Base-by-base conservation (phyloP, 2,329 filamentous ascomycete genomes). In the Tympanopsis confertula region DNA sequence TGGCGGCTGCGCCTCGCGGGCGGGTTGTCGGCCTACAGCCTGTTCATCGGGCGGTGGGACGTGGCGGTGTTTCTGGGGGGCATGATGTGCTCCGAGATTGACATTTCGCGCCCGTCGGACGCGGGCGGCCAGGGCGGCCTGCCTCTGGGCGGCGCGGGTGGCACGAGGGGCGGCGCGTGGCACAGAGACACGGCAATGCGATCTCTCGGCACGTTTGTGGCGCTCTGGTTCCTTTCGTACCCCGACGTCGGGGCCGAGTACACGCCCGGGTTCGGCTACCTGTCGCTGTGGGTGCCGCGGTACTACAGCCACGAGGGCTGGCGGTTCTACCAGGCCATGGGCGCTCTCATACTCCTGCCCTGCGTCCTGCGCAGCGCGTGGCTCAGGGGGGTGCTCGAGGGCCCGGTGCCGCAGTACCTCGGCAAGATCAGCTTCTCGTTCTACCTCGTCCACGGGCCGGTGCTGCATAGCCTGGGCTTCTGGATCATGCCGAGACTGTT, bases 361-460 rank as follows among this genome's bases (percentile, higher is more conserved):
- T 59, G 57, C 24, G 47, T 61, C 15, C 38, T 62, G 5, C 55
- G 54, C 24, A 60, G 52, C 20, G 50, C 51, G 0, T 33, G 45
- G 1, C 47, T 61, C 5, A 41, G 48, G 20, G 30, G 39, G 2
- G 2, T 56, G 5, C 46, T 62, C 3, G 58, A 62, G 36, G 45
- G 47, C 4, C 44, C 40, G 0, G 20, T 50, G 4, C 47, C 58
- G 10, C 60, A 62, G 40, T 61, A 63, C 35, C 49, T 63, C 0
- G 60, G 60, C 12, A 52, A 48, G 35, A 48, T 63, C 40, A 62
- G 58, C 41, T 63, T 62, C 48, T 59, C 58, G 1, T 45, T 63
- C n/a, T 63, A 63, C 40, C 56, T 63, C 4, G 48, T 63, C 4
- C 60, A 63, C 32, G 50, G 50, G 2, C 49, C 50, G 3, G 49